phyloP scores from a whole-genome alignment of 805 yeast species.

The Saccharomycopsis sp. region DNA sequence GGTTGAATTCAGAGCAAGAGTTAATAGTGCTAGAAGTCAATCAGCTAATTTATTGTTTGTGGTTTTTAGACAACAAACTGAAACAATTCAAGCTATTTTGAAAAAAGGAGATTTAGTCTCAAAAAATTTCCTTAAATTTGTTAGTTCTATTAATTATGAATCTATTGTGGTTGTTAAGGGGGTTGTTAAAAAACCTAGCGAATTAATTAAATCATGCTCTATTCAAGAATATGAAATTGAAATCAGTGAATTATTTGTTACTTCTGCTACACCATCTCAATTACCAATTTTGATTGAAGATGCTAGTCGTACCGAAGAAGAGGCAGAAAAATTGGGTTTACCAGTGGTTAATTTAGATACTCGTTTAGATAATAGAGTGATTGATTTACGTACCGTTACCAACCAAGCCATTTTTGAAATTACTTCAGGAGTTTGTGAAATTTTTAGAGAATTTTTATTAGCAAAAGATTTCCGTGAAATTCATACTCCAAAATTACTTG shows the following conservation, averaged over 20 bases:
- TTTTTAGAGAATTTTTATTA: constrained; percentile 82
- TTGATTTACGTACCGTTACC: constrained; percentile 92
- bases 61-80: constrained; percentile 83
- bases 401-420: constrained; percentile 96
- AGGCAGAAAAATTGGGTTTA: constrained; percentile 82
- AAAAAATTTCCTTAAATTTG: constrained; percentile 96
- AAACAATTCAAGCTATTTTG: constrained; percentile 73
- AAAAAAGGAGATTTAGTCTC: constrained; percentile 71
- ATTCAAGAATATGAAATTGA: constrained; percentile 84
- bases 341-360: constrained; percentile 96
- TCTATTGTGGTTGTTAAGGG: constrained; percentile 90
- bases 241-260: constrained; percentile 59
- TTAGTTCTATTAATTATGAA: constrained; percentile 75
- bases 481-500: constrained; percentile 92
- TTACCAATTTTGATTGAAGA: constrained; percentile 94
- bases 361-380: constrained; percentile 87
- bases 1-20: constrained; percentile 85
- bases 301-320: constrained; percentile 89
- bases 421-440: constrained; percentile 76
- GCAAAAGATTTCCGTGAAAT: constrained; percentile 71
- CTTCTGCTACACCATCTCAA: constrained; percentile 84
- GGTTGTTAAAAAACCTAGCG: constrained; percentile 70
- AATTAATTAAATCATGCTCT: constrained; percentile 81
- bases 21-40: constrained; percentile 88
- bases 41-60: constrained; percentile 91